phyloP scores from a whole-genome alignment of 805 yeast genomes.

The Saturnispora kantuleensis region DNA sequence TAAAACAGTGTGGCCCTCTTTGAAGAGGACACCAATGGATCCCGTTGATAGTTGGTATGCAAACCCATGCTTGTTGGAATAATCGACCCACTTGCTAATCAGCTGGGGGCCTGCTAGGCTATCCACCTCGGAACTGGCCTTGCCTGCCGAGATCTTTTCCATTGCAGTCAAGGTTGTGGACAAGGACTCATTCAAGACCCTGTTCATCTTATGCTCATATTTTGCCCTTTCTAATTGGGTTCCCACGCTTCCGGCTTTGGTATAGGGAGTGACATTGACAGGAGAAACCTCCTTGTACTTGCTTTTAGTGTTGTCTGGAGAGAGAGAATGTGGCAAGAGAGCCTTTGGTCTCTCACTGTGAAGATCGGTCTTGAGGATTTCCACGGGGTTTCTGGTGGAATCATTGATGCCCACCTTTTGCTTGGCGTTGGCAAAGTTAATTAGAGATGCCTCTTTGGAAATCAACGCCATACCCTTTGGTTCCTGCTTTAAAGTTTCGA shows the following conservation, averaged over 20 bases:
- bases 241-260: constrained; percentile 17
- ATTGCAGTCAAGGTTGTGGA: constrained; percentile 22
- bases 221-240: constrained; percentile 22
- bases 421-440: constrained; percentile 60
- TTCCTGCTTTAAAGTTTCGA: constrained; percentile 48
- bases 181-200: constrained; percentile 21
- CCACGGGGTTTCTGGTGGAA: constrained; percentile 51
- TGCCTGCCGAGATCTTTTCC: constrained; percentile 20
- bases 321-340: constrained; percentile 77
- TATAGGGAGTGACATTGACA: constrained; percentile 18
- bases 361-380: constrained; percentile 57
- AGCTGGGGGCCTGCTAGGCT: constrained; percentile 46
- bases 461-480: constrained; percentile 50
- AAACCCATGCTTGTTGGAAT: constrained; percentile 90
- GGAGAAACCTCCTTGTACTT: constrained; percentile 65
- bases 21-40: constrained; percentile 82
- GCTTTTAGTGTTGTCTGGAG: constrained; percentile 84
- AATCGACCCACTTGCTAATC: constrained; percentile 96
- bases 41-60: constrained; percentile 88
- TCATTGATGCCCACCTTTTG: constrained; percentile 46
- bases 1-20: constrained; percentile 73
- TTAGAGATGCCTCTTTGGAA: constrained; percentile 49
- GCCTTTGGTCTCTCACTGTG: constrained; percentile 59
- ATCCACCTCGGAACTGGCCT: constrained; percentile 9
- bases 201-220: constrained; percentile 22